Conservation (phyloP, 805 yeast genomes). For the Starmerella tilneyi region DNA sequence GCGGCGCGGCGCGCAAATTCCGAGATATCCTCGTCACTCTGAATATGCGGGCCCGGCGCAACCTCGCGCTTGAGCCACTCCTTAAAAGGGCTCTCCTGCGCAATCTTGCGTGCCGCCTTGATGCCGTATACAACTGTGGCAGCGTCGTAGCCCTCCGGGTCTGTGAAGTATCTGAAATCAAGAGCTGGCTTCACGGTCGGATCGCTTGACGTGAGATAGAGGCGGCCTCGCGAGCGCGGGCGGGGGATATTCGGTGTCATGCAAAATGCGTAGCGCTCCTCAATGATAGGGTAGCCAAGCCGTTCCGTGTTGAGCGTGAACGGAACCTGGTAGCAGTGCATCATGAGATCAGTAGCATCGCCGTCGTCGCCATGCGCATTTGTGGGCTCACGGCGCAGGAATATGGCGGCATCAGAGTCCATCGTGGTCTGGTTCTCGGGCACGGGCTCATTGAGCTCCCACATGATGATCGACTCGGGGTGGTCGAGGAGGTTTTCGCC, state of each 20-base stretch:
- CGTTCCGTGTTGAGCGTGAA: constrained; percentile 16
- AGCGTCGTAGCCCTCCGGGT: constrained; percentile 30
- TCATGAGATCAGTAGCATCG: constrained; percentile 16
- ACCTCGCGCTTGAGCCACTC: constrained; percentile 28
- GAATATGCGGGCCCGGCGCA: constrained; percentile 31
- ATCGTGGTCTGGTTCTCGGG: constrained; percentile 17
- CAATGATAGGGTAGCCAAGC: constrained; percentile 13
- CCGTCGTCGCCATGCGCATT: constrained; percentile 13
- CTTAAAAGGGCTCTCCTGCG: constrained; percentile 30
- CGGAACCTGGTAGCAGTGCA: constrained; percentile 21
- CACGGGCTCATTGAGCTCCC: constrained; percentile 17
- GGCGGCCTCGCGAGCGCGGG: constrained; percentile 18
- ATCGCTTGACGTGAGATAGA: constrained; percentile 13
- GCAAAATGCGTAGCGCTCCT: constrained; percentile 17
- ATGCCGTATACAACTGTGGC: constrained; percentile 31
- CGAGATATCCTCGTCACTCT: constrained; percentile 29
- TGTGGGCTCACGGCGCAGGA: constrained; percentile 16
- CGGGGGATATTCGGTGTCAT: constrained; percentile 21
- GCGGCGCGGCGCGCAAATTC: constrained; percentile 29
- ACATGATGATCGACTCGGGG: constrained; percentile 24
- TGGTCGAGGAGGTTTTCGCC: constrained; percentile 32
- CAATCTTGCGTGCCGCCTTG: constrained; percentile 29
- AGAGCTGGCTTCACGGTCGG: constrained; percentile 19
- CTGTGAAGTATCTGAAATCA: constrained; percentile 20
- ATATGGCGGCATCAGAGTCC: constrained; percentile 19